phyloP scores from a whole-genome alignment of 2,329 filamentous ascomycete species.

The Diaporthe citriasiana region DNA sequence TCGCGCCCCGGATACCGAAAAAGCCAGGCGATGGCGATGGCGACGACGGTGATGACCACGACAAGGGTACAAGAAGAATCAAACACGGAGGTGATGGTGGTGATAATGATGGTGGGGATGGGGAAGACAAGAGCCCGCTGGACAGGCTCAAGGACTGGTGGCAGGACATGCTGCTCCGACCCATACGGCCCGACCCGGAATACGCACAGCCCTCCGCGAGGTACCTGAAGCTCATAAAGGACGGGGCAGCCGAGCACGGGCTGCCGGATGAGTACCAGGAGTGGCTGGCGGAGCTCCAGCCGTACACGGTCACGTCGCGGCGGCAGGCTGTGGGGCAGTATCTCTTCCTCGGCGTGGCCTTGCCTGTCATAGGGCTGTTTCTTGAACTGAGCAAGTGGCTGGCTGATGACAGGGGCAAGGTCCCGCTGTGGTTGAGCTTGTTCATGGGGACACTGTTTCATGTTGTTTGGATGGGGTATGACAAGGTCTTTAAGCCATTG shows the following conservation, averaged over 20 bases:
- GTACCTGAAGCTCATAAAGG: slow-evolving; percentile 84
- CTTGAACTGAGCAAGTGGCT: slow-evolving; percentile 66
- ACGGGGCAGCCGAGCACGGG: slow-evolving; percentile 84
- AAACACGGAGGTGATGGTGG: slow-evolving; percentile 38
- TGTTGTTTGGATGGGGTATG: slow-evolving; percentile 61
- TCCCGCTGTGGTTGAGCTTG: slow-evolving; percentile 76
- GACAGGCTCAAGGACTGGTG: slow-evolving; percentile 58
- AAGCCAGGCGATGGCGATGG: slow-evolving; percentile 46
- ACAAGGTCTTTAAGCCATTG: slow-evolving; percentile 63
- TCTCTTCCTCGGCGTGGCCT: slow-evolving; percentile 70
- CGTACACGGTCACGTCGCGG: slow-evolving; percentile 78
- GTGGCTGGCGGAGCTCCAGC: slow-evolving; percentile 77
- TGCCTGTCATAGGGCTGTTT: slow-evolving; percentile 70
- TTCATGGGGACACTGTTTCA: slow-evolving; percentile 67
- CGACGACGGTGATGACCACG: slow-evolving; percentile 39
- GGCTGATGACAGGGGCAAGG: slow-evolving; percentile 75
- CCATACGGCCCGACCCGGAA: slow-evolving; percentile 72
- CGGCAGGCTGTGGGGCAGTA: slow-evolving; percentile 76
- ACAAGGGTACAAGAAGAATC: background rate
- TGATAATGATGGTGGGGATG: slow-evolving; percentile 22
- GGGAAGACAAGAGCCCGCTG: slow-evolving; percentile 41
- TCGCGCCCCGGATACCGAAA: slow-evolving; percentile 71
- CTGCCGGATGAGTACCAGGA: slow-evolving; percentile 83
- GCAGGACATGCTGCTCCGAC: slow-evolving; percentile 60
- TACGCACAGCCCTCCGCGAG: slow-evolving; percentile 88